Evolutionary conservation across 78 protist species (phyloP), one percentile per base, ranked within the genome.

Genomic region (Goniomonas avonlea): DNA sequence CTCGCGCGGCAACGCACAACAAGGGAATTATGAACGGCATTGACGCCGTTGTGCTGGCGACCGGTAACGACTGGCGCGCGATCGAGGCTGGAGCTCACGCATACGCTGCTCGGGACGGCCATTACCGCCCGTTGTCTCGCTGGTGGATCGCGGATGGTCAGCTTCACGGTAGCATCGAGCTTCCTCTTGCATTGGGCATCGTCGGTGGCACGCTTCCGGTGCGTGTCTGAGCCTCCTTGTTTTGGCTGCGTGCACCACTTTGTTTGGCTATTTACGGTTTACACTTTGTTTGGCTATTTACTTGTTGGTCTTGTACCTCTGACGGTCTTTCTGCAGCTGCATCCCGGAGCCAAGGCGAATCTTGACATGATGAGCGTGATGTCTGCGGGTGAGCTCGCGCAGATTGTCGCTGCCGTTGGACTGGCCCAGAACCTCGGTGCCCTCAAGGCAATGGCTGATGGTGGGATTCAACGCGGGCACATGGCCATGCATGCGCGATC

Each of bases 11-110:
- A 17, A 75, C 82, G 7, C 1, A 55, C 80, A 69, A 76, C 63
- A 73, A 75, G 50, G 86, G 86, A 17, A 25, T 82, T 4, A 73
- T 82, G 80, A 82, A 82, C 15, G 86, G 86, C 18, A 39, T 82
- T 2, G 86, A 76, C 29, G 53, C 86, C 34, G 86, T 76, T 27
- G 70, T 73, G 32, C 23, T 82, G 15, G 86, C 86, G 21, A 48
- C 71, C 40, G 86, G 86, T 8, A 75, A 82, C 21, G 86, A 82
- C 76, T 61, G 25, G 35, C 82, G 86, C 21, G 73, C 82, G 18
- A 59, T 73, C 25, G 78, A 65, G 60, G 55, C 73, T 39, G 85
- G 41, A 0, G 81, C 71, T 1, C 73, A 59, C 41, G 81, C 71
- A 0, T 40, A 43, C 59, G 80, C 37, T 0, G 60, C n/a, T 31